These are phyloP conservation scores for Suillus tomentosus DNA, from an alignment of 768 basidiomycete genomes.

Conservation along the genomic window DNA sequence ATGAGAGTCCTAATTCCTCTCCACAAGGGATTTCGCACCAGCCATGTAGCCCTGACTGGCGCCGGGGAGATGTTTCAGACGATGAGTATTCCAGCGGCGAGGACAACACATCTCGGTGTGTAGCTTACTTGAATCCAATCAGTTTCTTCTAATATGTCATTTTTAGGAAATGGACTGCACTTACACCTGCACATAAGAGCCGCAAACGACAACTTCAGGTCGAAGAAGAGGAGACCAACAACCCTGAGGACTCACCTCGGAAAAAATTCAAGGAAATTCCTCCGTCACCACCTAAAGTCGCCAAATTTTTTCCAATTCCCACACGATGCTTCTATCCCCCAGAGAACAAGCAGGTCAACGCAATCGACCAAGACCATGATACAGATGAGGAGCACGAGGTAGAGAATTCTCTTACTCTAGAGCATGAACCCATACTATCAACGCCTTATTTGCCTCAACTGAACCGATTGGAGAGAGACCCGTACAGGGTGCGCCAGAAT, in stretches of 20 bases:
- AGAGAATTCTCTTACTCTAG: constrained; percentile 3
- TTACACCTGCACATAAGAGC: background rate
- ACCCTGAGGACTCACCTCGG: background rate
- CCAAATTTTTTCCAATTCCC: background rate
- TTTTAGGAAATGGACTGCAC: background rate
- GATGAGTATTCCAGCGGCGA: background rate
- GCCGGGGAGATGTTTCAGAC: background rate
- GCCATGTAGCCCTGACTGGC: background rate
- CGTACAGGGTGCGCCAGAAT: constrained; percentile 1
- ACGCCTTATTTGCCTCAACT: background rate
- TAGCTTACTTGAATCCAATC: background rate
- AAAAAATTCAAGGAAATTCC: background rate
- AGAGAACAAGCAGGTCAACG: background rate
- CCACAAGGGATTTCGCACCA: background rate
- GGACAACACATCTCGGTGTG: background rate
- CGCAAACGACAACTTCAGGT: background rate
- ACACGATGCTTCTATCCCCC: background rate
- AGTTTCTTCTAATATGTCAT: background rate
- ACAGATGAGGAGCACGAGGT: constrained; percentile 4
- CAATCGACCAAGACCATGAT: background rate
- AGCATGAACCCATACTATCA: background rate
- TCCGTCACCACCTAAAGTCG: background rate
- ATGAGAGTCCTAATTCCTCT: background rate
- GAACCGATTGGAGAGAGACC: background rate
- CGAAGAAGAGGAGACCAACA: background rate